Base-by-base conservation (phyloP, 2,329 filamentous ascomycete genomes). In the Fusarium musae region DNA sequence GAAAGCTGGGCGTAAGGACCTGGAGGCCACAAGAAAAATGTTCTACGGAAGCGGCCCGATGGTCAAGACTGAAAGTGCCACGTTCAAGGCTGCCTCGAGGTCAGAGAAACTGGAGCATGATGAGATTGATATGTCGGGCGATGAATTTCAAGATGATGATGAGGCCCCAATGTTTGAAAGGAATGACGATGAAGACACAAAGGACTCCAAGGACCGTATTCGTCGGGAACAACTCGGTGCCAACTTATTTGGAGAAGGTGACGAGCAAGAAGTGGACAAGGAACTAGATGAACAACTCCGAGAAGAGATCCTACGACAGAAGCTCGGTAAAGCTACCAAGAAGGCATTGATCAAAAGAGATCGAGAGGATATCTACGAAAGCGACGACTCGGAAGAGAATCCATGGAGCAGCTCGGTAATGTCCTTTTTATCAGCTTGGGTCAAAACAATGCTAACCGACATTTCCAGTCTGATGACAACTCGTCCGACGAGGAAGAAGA, bases 111-210 rank as follows among this genome's bases (percentile, higher is more conserved):
- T 91, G 77, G 93, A 95, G 60, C 92, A 94, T 75, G 89, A 91
- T 69, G 91, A 93, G 72, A 84, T 92, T 40, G 90, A 92, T 75
- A 86, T 92, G 79, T 89, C 90, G 26, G 90, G 89, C 15, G 90
- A 92, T 65, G 91, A 93, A 77, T 98, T 98, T 79, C 93, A 95
- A 75, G 93, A 97, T 77, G 94, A 97, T 77, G 94, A 97, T 78
- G 94, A 97, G 79, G 90, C 93, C 28, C 88, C 90, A 5, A 88
- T 92, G 46, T 89, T 94, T 58, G 94, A 96, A 75, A 87, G 86
- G 21, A 93, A 96, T 58, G 91, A 95, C 56, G 94, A 97, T 68
- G 95, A 97, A 74, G 93, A 95, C 56, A 84, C 87, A 19, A 94
- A 94, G 77, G 89, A 93, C 23, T 87, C 92, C 1, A 91, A 92